These are phyloP conservation scores for Moelleriella libera DNA, from an alignment of 2,329 filamentous ascomycete species.

Conservation along the genomic window DNA sequence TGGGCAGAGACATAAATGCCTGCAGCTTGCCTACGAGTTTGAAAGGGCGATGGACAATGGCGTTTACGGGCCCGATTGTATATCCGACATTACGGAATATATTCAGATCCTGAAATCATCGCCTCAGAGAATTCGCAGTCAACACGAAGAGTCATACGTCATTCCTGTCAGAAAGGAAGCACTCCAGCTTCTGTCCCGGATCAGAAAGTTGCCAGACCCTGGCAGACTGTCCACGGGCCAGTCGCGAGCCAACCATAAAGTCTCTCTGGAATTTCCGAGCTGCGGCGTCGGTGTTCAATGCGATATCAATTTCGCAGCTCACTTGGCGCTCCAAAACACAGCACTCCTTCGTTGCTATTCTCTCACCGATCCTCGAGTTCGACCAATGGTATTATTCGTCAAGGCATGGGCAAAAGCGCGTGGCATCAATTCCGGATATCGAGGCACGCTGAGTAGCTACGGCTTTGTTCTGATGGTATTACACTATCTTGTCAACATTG, in stretches of 20 bases:
- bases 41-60: constrained; percentile 35
- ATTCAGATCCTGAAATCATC: constrained; percentile 31
- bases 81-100: constrained; percentile 29
- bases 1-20: constrained; percentile 34
- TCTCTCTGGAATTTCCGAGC: constrained; percentile 65
- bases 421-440: constrained; percentile 76
- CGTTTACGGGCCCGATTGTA: constrained; percentile 24
- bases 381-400: constrained; percentile 67
- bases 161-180: constrained; percentile 22
- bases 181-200: constrained; percentile 21
- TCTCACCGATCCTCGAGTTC: constrained; percentile 62
- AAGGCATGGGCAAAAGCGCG: constrained; percentile 83
- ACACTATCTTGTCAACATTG: constrained; percentile 78
- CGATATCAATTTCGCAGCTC: constrained; percentile 84
- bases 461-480: constrained; percentile 87
- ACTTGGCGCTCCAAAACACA: constrained; percentile 74
- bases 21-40: constrained; percentile 42
- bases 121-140: constrained; percentile 9
- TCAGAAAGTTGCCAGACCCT: constrained; percentile 33
- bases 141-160: constrained; percentile 8
- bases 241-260: constrained; percentile 37
- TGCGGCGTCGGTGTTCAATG: constrained; percentile 69
- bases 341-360: constrained; percentile 72
- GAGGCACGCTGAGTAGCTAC: constrained; percentile 76
- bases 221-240: constrained; percentile 34